Evolutionary conservation across 1,284 basidiomycete genomes (phyloP).

Genomic region (Meripilus lineatus): DNA sequence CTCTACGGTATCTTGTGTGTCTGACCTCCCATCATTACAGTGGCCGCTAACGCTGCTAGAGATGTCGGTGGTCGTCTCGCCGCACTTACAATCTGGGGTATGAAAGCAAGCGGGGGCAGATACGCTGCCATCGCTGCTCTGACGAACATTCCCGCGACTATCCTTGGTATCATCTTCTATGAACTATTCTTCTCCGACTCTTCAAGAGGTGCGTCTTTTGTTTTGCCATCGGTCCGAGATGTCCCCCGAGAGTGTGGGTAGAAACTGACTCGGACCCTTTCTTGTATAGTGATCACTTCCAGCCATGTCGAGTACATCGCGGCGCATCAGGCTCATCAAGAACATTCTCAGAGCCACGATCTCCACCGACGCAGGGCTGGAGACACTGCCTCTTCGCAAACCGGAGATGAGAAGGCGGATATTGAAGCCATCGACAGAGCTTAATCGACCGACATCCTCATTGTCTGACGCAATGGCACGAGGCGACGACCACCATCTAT

Average conservation of each 20-base stretch:
- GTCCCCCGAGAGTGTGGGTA: background rate
- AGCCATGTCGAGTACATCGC: constrained; percentile 17
- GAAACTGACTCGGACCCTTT: background rate
- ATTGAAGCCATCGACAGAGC: constrained; percentile 2
- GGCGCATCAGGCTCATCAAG: constrained; percentile 22
- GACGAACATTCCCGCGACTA: constrained; percentile 60
- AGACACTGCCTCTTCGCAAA: background rate
- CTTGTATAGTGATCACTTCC: constrained; percentile 19
- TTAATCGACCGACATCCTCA: too few species aligned
- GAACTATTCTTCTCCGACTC: constrained; percentile 55
- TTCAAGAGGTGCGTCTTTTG: constrained; percentile 33
- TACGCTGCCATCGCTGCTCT: constrained; percentile 64
- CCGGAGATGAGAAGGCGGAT: constrained; percentile 1
- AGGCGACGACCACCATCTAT: too few species aligned
- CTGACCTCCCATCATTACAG: background rate
- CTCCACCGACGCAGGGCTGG: background rate
- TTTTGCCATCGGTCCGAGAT: background rate
- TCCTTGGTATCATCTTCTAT: constrained; percentile 48
- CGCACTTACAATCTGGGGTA: constrained; percentile 56
- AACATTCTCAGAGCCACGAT: constrained; percentile 17
- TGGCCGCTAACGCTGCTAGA: constrained; percentile 62
- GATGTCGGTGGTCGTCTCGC: constrained; percentile 60
- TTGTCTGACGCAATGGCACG: too few species aligned
- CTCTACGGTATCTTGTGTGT: background rate
- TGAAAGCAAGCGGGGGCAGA: constrained; percentile 43